Evolutionary conservation across 805 yeast genomes (phyloP).

Genomic region (Zygosaccharomyces lentus): DNA sequence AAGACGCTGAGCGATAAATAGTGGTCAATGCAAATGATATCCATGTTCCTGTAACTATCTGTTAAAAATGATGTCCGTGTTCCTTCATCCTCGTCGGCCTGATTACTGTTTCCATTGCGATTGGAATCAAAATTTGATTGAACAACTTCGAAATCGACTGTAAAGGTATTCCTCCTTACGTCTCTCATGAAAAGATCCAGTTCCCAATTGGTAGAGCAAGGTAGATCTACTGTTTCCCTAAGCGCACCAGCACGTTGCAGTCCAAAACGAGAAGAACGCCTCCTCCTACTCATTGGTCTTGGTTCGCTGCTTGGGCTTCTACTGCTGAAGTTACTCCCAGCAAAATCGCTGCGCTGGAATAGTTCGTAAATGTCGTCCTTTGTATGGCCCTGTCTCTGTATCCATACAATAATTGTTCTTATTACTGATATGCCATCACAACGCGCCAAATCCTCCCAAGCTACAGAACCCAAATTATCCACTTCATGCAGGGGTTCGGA

Average conservation of each 20-base stretch:
- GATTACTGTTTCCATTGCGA: conserved; percentile 3
- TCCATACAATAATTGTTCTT: conserved; percentile 24
- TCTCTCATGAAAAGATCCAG: conserved; percentile 19
- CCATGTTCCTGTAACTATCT: conserved; percentile 25
- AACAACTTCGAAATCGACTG: conserved; percentile 21
- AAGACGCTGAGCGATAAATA: conserved; percentile 19
- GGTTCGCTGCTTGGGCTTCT: conserved; percentile 9
- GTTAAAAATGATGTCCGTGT: conserved; percentile 24
- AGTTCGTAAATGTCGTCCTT: conserved; percentile 18
- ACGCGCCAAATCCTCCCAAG: conserved; percentile 20
- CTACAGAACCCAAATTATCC: conserved; percentile 10
- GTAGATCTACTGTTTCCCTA: conserved; percentile 15
- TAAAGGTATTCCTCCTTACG: conserved; percentile 20
- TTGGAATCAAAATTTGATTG: conserved; percentile 10
- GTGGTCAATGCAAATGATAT: conserved; percentile 23
- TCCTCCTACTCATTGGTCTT: conserved; percentile 8
- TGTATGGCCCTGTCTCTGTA: conserved; percentile 19
- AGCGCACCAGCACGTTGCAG: conserved; percentile 8
- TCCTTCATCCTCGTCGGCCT: conserved; percentile 9
- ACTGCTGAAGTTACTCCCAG: conserved; percentile 5
- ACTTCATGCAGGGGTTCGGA: conserved; percentile 16
- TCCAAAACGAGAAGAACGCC: conserved; percentile 11
- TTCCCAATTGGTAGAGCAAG: conserved; percentile 14
- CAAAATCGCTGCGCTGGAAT: conserved; percentile 10
- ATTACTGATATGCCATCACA: conserved; percentile 18